These are phyloP conservation scores for Gautieria morchelliformis DNA, from an alignment of 768 basidiomycete species.

Conservation along the genomic window DNA sequence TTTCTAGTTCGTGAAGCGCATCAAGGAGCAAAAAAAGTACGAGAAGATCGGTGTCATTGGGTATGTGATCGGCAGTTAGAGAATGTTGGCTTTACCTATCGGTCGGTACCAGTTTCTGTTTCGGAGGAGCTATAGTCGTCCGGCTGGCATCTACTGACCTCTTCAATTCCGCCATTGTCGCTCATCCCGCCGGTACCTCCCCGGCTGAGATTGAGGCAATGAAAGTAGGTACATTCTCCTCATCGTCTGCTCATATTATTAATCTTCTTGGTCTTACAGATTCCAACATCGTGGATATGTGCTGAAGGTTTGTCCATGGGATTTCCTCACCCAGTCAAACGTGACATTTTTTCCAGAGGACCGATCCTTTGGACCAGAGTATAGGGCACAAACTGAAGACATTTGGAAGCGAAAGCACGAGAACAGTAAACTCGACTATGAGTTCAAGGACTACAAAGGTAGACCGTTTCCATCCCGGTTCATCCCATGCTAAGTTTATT, in stretches of 20 bases:
- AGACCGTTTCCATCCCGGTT: not conserved
- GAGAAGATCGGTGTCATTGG: constrained; percentile 34
- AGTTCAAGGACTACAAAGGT: constrained; percentile 30
- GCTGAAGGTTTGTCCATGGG: constrained; percentile 23
- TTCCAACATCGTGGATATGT: constrained; percentile 25
- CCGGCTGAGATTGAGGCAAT: constrained; percentile 27
- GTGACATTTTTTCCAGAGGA: constrained; percentile 22
- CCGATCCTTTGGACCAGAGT: constrained; percentile 15
- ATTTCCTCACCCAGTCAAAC: not conserved
- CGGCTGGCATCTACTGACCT: constrained; percentile 22
- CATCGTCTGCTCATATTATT: not conserved
- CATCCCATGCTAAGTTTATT: constrained; percentile 2
- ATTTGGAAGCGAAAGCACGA: constrained; percentile 22
- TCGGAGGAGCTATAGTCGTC: constrained; percentile 25
- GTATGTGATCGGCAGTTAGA: constrained; percentile 15
- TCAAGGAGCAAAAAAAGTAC: constrained; percentile 31
- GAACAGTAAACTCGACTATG: constrained; percentile 23
- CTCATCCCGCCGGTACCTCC: constrained; percentile 29
- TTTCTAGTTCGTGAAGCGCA: constrained; percentile 25
- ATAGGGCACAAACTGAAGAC: constrained; percentile 22
- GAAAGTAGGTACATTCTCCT: constrained; percentile 14
- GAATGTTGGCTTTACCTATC: not conserved
- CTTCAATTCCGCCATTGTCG: constrained; percentile 30
- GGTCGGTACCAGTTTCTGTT: constrained; percentile 24
- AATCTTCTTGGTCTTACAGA: constrained; percentile 7